These are phyloP conservation scores for Glebionis coronaria DNA, from an alignment of 129 eudicot species.

Conservation along the genomic window DNA sequence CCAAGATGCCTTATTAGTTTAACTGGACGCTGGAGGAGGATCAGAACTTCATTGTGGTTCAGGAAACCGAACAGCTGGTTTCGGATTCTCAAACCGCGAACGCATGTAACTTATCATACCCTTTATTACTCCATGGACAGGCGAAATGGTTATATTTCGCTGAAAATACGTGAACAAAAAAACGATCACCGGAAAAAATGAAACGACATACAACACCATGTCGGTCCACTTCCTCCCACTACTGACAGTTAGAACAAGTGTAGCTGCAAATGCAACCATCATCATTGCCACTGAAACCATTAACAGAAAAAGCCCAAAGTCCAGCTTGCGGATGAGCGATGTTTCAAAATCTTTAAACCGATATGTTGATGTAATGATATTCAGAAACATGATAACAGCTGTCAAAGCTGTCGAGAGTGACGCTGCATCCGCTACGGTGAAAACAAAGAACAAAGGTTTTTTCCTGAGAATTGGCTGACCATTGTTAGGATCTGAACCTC, in stretches of 20 bases:
- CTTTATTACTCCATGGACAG: neutral
- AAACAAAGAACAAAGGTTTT: slow-evolving; percentile 27
- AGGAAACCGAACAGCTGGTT: slow-evolving; percentile 21
- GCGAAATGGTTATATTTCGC: neutral
- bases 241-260: slow-evolving; percentile 31
- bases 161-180: slow-evolving; percentile 1
- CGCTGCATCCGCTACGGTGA: slow-evolving; percentile 28
- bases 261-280: slow-evolving; percentile 42
- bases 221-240: slow-evolving; percentile 32
- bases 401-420: slow-evolving; percentile 39
- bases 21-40: slow-evolving; percentile 5
- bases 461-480: slow-evolving; percentile 30
- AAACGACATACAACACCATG: slow-evolving; percentile 29
- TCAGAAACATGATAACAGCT: slow-evolving; percentile 34
- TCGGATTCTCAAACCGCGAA: neutral
- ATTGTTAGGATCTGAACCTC: slow-evolving; percentile 23
- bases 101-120: neutral
- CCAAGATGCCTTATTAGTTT: neutral
- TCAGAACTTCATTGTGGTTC: neutral
- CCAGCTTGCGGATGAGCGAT: slow-evolving; percentile 23
- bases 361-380: slow-evolving; percentile 35
- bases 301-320: slow-evolving; percentile 15
- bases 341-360: slow-evolving; percentile 30
- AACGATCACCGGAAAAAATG: slow-evolving; percentile 35
- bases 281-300: slow-evolving; percentile 10